A percentile compares a stretch with the other conserved stretches of the same genome.
phyloP scores from a whole-genome alignment of 352 stramenopile species.

The Pythium coloratum region DNA sequence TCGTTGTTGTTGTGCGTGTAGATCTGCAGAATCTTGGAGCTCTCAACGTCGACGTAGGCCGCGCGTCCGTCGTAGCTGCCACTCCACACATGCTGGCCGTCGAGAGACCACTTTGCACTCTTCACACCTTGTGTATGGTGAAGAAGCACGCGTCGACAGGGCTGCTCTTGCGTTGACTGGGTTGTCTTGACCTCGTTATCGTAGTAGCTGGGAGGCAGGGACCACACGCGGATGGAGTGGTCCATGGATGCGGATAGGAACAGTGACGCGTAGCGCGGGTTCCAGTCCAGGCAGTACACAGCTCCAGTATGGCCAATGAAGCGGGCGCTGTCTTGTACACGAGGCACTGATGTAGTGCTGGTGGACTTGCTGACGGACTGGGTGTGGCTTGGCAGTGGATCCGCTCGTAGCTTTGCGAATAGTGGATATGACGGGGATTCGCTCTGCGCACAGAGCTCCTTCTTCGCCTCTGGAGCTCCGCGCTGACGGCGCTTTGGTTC shows the following conservation, averaged over 20 bases:
- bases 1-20: conserved; percentile 10
- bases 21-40: background rate
- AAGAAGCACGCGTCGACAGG: conserved; percentile 21
- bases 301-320: conserved; percentile 33
- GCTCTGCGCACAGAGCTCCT: background rate
- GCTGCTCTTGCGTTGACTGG: background rate
- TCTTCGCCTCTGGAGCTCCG: background rate
- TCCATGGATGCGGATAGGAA: conserved; percentile 72
- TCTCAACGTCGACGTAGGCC: conserved; percentile 19
- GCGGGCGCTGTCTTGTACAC: background rate
- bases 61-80: conserved; percentile 41
- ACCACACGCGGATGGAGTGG: conserved; percentile 49
- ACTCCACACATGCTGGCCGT: conserved; percentile 41
- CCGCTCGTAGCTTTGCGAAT: conserved; percentile 4
- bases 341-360: background rate
- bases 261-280: conserved; percentile 29
- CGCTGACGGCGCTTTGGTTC: background rate
- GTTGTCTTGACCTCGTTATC: background rate
- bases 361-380: background rate
- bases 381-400: background rate
- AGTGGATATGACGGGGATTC: background rate
- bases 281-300: conserved; percentile 50
- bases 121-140: conserved; percentile 47
- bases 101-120: conserved; percentile 55
- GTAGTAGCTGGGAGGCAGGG: conserved; percentile 11